Evolutionary conservation across 2,329 filamentous ascomycete genomes (phyloP).

Genomic region (Monosporascus sp.): DNA sequence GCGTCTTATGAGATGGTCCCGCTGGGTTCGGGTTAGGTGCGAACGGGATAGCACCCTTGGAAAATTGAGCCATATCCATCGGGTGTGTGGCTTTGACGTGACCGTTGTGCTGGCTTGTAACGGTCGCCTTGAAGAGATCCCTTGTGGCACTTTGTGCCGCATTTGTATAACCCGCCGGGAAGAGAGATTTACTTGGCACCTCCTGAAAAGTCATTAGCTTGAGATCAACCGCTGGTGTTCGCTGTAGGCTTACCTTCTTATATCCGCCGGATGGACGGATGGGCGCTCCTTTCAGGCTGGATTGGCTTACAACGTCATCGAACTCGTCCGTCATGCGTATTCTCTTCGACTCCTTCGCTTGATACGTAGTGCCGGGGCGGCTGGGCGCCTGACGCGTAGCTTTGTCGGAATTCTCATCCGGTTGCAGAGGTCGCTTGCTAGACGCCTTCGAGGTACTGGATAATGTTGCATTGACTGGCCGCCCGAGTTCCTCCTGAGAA

Average conservation of each 20-base stretch:
- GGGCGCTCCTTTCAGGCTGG: slow-evolving; percentile 73
- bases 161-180: slow-evolving; percentile 57
- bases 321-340: slow-evolving; percentile 71
- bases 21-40: slow-evolving; percentile 62
- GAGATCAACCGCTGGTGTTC: background rate
- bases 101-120: slow-evolving; percentile 62
- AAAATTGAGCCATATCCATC: slow-evolving; percentile 80
- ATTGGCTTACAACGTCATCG: slow-evolving; percentile 58
- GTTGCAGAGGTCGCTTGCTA: slow-evolving; percentile 69
- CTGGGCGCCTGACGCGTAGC: slow-evolving; percentile 40
- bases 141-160: slow-evolving; percentile 49
- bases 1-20: slow-evolving; percentile 62
- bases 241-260: slow-evolving; percentile 56
- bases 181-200: slow-evolving; percentile 53
- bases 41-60: slow-evolving; percentile 86
- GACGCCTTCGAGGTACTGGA: slow-evolving; percentile 65
- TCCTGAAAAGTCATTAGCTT: slow-evolving; percentile 47
- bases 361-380: slow-evolving; percentile 57
- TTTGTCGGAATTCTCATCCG: slow-evolving; percentile 55
- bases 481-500: slow-evolving; percentile 53
- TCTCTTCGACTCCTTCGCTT: slow-evolving; percentile 70
- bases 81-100: slow-evolving; percentile 62
- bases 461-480: slow-evolving; percentile 55
- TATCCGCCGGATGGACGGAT: slow-evolving; percentile 71
- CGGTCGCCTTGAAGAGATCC: slow-evolving; percentile 61